Percentiles rank a stretch among this genome's conserved stretches.
phyloP scores from a whole-genome alignment of 2,329 filamentous ascomycete genomes.

The Zasmidium cellare region DNA sequence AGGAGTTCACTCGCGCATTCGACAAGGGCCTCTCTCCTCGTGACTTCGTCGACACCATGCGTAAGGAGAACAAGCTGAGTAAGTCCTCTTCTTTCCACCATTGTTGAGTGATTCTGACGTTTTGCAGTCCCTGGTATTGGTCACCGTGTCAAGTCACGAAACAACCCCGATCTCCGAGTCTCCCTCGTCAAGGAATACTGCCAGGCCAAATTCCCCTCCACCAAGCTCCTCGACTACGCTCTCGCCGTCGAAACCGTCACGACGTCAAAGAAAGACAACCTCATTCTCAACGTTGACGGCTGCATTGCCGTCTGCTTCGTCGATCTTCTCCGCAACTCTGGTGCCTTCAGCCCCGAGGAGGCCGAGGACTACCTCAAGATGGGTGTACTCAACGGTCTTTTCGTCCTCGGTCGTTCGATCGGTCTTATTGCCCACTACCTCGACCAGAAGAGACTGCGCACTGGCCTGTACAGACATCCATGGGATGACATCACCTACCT shows the following conservation, averaged over 20 bases:
- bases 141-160: conserved; percentile 98
- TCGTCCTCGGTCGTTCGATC: conserved; percentile 94
- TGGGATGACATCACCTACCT: conserved; percentile 99
- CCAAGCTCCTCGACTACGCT: conserved; percentile 98
- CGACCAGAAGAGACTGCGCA: conserved; percentile 98
- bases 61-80: conserved; percentile 99
- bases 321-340: conserved; percentile 94
- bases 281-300: conserved; percentile 98
- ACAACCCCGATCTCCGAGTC: conserved; percentile 99
- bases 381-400: conserved; percentile 99
- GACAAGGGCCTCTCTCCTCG: conserved; percentile 97
- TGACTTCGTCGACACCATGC: conserved; percentile 98
- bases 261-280: conserved; percentile 99
- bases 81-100: conserved; percentile 37
- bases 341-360: conserved; percentile 93
- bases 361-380: conserved; percentile 98
- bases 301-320: conserved; percentile 99
- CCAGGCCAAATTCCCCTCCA: conserved; percentile 92
- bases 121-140: conserved; percentile 83
- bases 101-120: conserved; percentile 29
- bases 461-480: conserved; percentile 94
- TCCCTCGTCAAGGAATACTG: conserved; percentile 99
- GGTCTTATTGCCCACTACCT: conserved; percentile 99
- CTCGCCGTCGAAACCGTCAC: conserved; percentile 97
- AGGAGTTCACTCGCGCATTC: conserved; percentile 97